phyloP scores from a whole-genome alignment of 495 filamentous ascomycete genomes.

The Zalerion maritima region DNA sequence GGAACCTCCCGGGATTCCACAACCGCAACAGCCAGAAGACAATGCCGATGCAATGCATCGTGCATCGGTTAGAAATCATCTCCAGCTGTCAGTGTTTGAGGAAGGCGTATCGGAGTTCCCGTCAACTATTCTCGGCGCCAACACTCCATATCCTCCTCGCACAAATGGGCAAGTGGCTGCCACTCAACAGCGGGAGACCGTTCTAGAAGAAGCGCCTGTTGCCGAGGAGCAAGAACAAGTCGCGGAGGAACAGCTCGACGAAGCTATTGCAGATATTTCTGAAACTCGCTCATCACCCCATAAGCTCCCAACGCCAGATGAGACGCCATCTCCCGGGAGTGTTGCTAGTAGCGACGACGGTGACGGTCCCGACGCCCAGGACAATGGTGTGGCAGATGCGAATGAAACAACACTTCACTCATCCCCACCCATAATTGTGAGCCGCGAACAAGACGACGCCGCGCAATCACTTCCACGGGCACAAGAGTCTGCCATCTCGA shows the following conservation, averaged over 20 bases:
- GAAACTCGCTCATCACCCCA: conserved; percentile 20
- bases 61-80: too few species aligned
- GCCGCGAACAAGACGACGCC: conserved; percentile 3
- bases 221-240: conserved; percentile 1
- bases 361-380: conserved; percentile 7
- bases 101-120: conserved; percentile 40
- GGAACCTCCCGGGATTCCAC: too few species aligned
- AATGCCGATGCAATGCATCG: too few species aligned
- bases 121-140: conserved; percentile 28
- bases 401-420: too few species aligned
- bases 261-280: conserved; percentile 17
- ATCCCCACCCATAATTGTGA: conserved; percentile 5
- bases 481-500: conserved; percentile 1
- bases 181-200: neutral
- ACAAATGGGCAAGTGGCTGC: conserved; percentile 3
- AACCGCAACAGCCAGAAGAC: too few species aligned
- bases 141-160: conserved; percentile 25
- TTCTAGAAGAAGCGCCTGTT: neutral
- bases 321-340: conserved; percentile 35
- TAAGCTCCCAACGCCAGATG: conserved; percentile 38
- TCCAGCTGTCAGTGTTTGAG: too few species aligned
- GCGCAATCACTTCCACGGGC: too few species aligned
- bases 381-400: too few species aligned
- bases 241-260: conserved; percentile 3
- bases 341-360: conserved; percentile 11